Evolutionary conservation across 2,329 filamentous ascomycete species (phyloP).

Genomic region (Monosporascus sp.): DNA sequence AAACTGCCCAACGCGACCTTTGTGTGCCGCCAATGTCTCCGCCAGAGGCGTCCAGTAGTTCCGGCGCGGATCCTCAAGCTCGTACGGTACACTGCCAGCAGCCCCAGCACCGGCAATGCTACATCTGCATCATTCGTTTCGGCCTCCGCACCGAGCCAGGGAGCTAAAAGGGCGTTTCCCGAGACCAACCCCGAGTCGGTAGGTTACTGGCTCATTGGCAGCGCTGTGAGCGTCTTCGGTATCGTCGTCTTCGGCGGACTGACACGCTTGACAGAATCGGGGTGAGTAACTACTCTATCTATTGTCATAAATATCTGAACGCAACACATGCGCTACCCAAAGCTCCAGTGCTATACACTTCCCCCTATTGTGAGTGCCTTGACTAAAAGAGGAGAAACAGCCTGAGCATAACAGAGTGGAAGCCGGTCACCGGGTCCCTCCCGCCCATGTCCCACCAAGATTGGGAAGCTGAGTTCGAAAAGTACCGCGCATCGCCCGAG

Average conservation of each 20-base stretch:
- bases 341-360: no score
- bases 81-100: slow-evolving; percentile 34
- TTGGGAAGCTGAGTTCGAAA: slow-evolving; percentile 90
- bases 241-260: slow-evolving; percentile 94
- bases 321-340: slow-evolving; percentile 2
- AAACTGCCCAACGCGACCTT: slow-evolving; percentile 35
- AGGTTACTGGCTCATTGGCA: slow-evolving; percentile 88
- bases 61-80: slow-evolving; percentile 36
- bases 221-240: slow-evolving; percentile 89
- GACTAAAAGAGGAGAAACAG: slow-evolving; percentile 38
- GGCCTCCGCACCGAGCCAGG: slow-evolving; percentile 12
- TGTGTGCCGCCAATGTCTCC: slow-evolving; percentile 45
- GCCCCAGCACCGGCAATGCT: slow-evolving; percentile 18
- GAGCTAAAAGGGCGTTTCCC: slow-evolving; percentile 40
- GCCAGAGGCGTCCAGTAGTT: slow-evolving; percentile 20
- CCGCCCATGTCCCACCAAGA: slow-evolving; percentile 73
- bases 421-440: slow-evolving; percentile 85
- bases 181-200: slow-evolving; percentile 69
- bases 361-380: no score
- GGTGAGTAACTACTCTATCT: slow-evolving; percentile 49
- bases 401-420: slow-evolving; percentile 98
- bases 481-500: slow-evolving; percentile 89
- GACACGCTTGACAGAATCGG: slow-evolving; percentile 91
- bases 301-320: background rate
- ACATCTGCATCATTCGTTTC: slow-evolving; percentile 4